phyloP scores from a whole-genome alignment of 495 filamentous ascomycete species.

The Neurospora terricola region DNA sequence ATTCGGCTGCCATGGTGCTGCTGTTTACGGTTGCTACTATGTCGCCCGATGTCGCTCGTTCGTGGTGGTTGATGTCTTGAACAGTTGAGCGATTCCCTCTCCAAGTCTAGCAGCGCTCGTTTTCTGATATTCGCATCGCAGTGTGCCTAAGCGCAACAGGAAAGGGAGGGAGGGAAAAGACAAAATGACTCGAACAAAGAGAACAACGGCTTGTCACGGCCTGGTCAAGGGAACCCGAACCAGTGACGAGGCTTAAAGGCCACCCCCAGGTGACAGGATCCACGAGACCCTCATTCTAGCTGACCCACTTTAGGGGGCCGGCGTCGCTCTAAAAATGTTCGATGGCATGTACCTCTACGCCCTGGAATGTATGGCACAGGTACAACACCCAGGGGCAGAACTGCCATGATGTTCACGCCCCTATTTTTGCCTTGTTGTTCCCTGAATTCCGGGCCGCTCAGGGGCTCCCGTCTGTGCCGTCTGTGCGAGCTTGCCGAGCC shows the following conservation, averaged over 20 bases:
- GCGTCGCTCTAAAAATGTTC: background rate
- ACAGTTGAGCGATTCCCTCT: background rate
- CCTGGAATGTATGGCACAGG: background rate
- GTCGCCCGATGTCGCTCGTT: background rate
- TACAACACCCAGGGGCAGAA: background rate
- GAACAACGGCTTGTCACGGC: background rate
- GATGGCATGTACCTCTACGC: background rate
- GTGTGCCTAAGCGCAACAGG: background rate
- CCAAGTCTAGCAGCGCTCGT: background rate
- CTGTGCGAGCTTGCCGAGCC: background rate
- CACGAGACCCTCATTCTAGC: background rate
- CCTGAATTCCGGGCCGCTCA: background rate
- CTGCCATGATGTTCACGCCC: background rate
- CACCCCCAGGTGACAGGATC: background rate
- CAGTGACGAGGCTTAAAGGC: background rate
- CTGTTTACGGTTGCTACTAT: background rate
- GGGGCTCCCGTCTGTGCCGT: background rate
- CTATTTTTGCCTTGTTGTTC: background rate
- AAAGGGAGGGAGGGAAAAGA: background rate
- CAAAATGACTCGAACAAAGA: background rate
- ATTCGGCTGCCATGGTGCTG: conserved; percentile 8
- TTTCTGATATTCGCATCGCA: background rate
- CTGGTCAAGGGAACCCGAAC: background rate
- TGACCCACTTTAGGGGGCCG: background rate
- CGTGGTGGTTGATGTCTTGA: background rate